A percentile compares a stretch with the other conserved stretches of the same genome.
These are phyloP conservation scores for Fragaria nilgerrensis DNA, from an alignment of 306 rosid species.

Conservation along the genomic window DNA sequence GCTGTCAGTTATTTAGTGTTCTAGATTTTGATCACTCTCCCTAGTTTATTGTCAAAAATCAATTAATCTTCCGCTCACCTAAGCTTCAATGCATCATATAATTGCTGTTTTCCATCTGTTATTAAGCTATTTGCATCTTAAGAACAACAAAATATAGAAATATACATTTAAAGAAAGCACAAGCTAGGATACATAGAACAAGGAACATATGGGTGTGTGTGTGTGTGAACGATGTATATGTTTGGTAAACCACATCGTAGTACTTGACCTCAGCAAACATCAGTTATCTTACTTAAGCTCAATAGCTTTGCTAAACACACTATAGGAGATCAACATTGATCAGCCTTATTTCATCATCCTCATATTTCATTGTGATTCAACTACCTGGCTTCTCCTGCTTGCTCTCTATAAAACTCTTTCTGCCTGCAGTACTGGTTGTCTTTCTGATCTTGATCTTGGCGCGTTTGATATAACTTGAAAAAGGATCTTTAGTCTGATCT, in stretches of 20 bases:
- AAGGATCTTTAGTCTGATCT: conserved; percentile 7
- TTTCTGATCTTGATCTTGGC: conserved; percentile 14
- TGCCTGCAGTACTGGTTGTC: conserved; percentile 1
- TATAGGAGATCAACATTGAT: background rate
- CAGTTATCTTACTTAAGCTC: background rate
- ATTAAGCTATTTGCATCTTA: background rate
- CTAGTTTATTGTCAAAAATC: no score
- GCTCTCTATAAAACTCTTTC: conserved; percentile 16
- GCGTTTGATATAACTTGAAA: conserved; percentile 22
- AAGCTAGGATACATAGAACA: background rate
- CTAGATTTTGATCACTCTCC: no score
- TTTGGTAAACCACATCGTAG: background rate
- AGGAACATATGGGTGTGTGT: no score
- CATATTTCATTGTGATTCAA: background rate
- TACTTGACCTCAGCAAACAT: background rate
- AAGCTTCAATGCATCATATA: background rate
- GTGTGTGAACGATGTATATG: background rate
- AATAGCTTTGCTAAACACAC: background rate
- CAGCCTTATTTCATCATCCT: background rate
- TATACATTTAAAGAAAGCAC: background rate
- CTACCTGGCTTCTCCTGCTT: conserved; percentile 1
- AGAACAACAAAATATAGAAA: background rate
- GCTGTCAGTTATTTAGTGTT: no score
- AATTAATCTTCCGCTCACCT: no score
- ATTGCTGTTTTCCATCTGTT: background rate